Evolutionary conservation across 2,329 filamentous ascomycete species (phyloP).

Genomic region (Colletotrichum sp.): DNA sequence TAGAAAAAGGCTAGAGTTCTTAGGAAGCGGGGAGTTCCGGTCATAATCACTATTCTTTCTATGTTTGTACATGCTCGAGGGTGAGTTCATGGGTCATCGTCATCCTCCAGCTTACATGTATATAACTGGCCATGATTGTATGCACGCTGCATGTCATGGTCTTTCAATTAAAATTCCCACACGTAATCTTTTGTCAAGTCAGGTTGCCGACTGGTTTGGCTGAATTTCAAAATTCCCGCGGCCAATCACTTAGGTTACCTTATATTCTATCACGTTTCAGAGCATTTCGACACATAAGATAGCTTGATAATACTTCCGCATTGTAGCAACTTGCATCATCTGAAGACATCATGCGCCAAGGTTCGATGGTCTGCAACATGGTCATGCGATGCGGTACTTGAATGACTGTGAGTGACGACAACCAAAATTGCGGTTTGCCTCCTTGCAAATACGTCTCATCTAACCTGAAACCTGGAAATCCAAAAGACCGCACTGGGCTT

Average conservation of each 20-base stretch:
- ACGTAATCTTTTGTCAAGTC: background rate
- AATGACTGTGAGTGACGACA: background rate
- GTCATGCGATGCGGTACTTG: background rate
- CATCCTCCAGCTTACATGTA: background rate
- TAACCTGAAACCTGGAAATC: background rate
- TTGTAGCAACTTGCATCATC: background rate
- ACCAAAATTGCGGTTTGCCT: background rate
- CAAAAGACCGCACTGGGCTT: background rate
- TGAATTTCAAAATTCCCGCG: background rate
- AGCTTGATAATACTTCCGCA: background rate
- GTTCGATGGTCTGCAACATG: background rate
- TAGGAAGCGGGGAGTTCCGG: background rate
- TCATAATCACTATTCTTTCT: background rate
- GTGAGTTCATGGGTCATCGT: background rate
- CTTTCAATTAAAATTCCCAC: too few species aligned
- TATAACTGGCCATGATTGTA: background rate
- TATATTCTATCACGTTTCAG: background rate
- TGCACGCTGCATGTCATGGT: background rate
- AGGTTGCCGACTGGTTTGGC: background rate
- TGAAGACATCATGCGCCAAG: background rate
- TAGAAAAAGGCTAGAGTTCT: background rate
- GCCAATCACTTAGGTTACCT: background rate
- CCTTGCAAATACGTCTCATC: background rate
- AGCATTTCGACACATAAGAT: background rate
- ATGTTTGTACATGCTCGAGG: background rate